Evolutionary conservation across 2,329 filamentous ascomycete genomes (phyloP).

Genomic region (Stemphylium lycopersici): DNA sequence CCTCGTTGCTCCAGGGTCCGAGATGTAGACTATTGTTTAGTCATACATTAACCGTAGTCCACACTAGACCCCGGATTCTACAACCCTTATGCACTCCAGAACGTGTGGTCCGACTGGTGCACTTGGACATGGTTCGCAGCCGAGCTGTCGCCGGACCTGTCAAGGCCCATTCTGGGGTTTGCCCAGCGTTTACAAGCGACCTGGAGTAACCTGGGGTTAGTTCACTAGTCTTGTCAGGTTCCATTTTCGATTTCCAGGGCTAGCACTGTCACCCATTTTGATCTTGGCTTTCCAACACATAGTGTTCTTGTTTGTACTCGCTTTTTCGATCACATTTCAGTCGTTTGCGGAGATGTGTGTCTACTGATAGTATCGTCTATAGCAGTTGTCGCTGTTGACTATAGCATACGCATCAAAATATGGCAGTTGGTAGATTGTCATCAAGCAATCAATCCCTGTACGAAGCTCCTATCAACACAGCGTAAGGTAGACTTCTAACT

Average conservation of each 20-base stretch:
- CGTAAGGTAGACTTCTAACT: too few species aligned
- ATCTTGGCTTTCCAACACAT: not conserved
- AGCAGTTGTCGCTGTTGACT: too few species aligned
- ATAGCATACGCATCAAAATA: too few species aligned
- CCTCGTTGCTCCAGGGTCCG: not conserved
- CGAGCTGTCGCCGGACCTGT: constrained; percentile 14
- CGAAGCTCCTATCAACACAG: too few species aligned
- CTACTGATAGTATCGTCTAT: not conserved
- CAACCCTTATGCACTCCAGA: constrained; percentile 40
- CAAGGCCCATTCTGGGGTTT: constrained; percentile 19
- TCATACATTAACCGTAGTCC: constrained; percentile 15
- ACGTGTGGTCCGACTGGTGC: constrained; percentile 25
- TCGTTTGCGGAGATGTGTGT: not conserved
- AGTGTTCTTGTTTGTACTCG: not conserved
- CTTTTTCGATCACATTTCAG: too few species aligned
- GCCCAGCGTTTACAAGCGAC: constrained; percentile 11
- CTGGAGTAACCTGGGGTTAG: constrained; percentile 7
- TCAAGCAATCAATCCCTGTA: too few species aligned
- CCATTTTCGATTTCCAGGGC: not conserved
- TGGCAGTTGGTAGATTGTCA: too few species aligned
- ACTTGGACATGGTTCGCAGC: constrained; percentile 22
- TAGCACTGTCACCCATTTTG: not conserved
- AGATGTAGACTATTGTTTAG: constrained; percentile 2
- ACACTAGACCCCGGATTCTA: constrained; percentile 30
- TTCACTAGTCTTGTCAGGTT: not conserved